phyloP scores from a whole-genome alignment of 1,284 basidiomycete species.

The Pholiota adiposa region DNA sequence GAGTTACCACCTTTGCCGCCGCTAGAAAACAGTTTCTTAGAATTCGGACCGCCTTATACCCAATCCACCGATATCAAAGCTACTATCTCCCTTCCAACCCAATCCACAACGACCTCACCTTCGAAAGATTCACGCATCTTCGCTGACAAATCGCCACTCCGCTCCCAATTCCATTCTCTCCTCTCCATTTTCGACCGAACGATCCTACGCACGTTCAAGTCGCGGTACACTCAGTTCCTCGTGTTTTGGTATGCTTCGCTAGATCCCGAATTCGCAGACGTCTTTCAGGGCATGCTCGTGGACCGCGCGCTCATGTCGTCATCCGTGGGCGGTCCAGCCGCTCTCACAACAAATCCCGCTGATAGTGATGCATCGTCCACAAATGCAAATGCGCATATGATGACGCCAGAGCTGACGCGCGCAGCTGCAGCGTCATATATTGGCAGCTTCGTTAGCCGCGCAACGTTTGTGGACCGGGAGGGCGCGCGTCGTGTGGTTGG shows the following conservation, averaged over 20 bases:
- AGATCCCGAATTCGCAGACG: conserved; percentile 87
- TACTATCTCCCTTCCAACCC: conserved; percentile 5
- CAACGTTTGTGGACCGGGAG: conserved; percentile 82
- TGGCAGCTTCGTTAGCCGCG: conserved; percentile 91
- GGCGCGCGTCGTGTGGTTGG: conserved; percentile 79
- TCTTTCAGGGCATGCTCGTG: conserved; percentile 93
- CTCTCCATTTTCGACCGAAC: conserved; percentile 92
- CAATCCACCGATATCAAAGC: conserved; percentile 14
- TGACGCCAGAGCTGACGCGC: conserved; percentile 72
- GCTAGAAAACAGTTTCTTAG: conserved; percentile 27
- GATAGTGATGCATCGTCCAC: conserved; percentile 17
- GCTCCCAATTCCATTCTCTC: conserved; percentile 82
- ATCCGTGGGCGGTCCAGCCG: conserved; percentile 6
- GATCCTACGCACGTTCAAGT: conserved; percentile 95
- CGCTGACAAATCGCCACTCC: conserved; percentile 40
- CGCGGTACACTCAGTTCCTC: conserved; percentile 96
- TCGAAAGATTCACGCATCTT: conserved; percentile 15
- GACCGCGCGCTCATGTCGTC: conserved; percentile 76
- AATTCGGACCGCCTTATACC: conserved; percentile 11
- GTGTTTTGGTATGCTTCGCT: conserved; percentile 96
- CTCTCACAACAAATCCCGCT: conserved; percentile 33
- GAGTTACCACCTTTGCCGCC: conserved; percentile 44
- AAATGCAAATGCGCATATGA: conserved; percentile 23
- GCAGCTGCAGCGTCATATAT: conserved; percentile 92
- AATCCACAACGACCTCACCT: background rate